Base-by-base conservation (phyloP, 1,284 basidiomycete genomes). In the Hortiboletus rubellus region DNA sequence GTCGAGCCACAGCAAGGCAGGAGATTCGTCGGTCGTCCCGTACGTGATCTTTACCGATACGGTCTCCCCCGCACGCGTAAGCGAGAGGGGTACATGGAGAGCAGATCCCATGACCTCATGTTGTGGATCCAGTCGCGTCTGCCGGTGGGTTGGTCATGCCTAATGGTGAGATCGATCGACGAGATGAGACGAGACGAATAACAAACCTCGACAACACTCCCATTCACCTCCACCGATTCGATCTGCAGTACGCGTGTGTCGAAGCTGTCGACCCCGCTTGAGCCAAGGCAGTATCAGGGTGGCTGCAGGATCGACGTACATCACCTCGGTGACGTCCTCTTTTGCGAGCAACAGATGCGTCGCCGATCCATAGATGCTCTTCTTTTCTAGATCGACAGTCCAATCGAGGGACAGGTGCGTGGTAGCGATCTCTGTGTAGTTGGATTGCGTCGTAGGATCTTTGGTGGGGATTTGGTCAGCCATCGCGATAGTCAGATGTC, bases 1-100 rank as follows among this genome's bases (percentile, higher is more conserved):
- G 40, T 84, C 85, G 18, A 98, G 82, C 94, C 96, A 98, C 60
- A 96, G 94, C 7, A 99, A 76, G 0, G 96, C 94, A 2, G 88
- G 90, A 71, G 87, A 90, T n/a, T 84, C 76, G 57, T 84, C 77
- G 6, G 93, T 96, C 1, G 96, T 98, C 51, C 80, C 78, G 74
- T 97, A 97, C 33, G 64, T 71, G 61, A 96, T 79, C 44, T 78
- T 81, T 38, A 93, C 79, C n/a, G 78, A 75, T 36, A 87, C 65
- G 3, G 72, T 75, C 27, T 82, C 73, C 5, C 79, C 84, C 31
- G 70, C 66, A 40, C 72, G 71, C 27, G 80, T 67, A 1, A 62
- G 57, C 0, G 82, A 75, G 8, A 94, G 74, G 3, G 77, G 62
- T 27, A 91, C 73, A 38, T 78, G 79, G 46, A 92, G 73, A 0